Conservation (phyloP, 2,329 filamentous ascomycete species). For the Clonostachys rhizophaga region DNA sequence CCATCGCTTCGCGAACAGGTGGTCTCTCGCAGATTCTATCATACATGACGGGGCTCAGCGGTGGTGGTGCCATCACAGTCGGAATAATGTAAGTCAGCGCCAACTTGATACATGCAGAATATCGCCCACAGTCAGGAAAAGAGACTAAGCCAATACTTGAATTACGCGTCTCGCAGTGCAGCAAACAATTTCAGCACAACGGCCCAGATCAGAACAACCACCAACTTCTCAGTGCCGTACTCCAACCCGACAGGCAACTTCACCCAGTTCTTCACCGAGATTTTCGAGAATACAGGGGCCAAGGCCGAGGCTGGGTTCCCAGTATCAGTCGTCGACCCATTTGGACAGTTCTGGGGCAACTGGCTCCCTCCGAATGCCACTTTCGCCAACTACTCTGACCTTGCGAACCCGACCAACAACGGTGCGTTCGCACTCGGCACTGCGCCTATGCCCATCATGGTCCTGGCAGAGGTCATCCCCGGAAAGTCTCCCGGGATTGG, state of each 20-base stretch:
- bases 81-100: conserved; percentile 9
- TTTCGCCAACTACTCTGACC: conserved; percentile 14
- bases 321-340: conserved; percentile 14
- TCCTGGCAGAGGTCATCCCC: conserved; percentile 16
- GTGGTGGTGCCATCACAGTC: conserved; percentile 17
- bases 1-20: conserved; percentile 10
- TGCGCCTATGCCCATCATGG: conserved; percentile 18
- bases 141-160: neutral
- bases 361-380: conserved; percentile 10
- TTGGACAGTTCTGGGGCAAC: conserved; percentile 17
- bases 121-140: fast-evolving
- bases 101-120: fast-evolving
- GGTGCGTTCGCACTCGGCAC: conserved; percentile 9
- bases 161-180: conserved; percentile 7
- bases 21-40: conserved; percentile 14
- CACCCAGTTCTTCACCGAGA: conserved; percentile 5
- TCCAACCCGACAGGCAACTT: conserved; percentile 8
- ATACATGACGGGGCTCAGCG: conserved; percentile 16
- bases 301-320: conserved; percentile 15
- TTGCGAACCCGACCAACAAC: conserved; percentile 6
- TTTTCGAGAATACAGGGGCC: conserved; percentile 12
- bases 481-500: conserved; percentile 16
- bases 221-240: conserved; percentile 14
- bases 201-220: conserved; percentile 6
- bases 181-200: conserved; percentile 16